phyloP scores from a whole-genome alignment of 139 green algal genomes.

The Eudorina sp. region DNA sequence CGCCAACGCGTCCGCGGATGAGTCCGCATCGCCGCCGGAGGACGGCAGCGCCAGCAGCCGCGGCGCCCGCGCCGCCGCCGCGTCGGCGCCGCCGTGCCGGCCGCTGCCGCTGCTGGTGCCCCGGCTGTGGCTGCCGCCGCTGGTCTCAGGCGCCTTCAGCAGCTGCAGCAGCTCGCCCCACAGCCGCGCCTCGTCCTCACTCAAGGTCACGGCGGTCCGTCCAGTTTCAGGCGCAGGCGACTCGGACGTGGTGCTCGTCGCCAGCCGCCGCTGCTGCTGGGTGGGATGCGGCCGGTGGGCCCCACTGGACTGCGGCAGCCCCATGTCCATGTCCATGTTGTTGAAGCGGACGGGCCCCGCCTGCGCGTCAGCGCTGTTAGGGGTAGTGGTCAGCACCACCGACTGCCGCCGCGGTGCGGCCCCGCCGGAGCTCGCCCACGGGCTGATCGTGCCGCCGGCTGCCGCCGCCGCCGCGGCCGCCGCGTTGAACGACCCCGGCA shows the following conservation, averaged over 20 bases:
- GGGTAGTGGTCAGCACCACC: neutral
- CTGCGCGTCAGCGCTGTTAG: neutral
- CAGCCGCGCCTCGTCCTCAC: constrained; percentile 21
- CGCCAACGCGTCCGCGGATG: neutral
- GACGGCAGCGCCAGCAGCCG: neutral
- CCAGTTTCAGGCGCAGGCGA: too few relatives aligned
- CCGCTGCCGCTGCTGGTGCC: neutral
- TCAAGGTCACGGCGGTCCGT: too few relatives aligned
- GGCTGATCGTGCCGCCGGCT: neutral
- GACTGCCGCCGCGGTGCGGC: neutral
- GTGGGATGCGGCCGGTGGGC: too few relatives aligned
- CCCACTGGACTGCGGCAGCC: too few relatives aligned
- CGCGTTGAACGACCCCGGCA: neutral
- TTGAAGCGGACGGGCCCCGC: neutral
- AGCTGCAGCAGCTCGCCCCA: constrained; percentile 25
- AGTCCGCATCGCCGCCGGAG: neutral
- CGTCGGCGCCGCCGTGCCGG: neutral
- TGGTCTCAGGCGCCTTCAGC: neutral
- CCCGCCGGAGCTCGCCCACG: too few relatives aligned
- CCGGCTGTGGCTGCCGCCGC: neutral
- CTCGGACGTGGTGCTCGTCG: too few relatives aligned
- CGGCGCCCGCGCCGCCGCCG: neutral
- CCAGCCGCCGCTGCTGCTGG: too few relatives aligned
- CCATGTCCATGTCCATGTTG: too few relatives aligned
- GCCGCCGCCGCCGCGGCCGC: neutral